phyloP scores from a whole-genome alignment of 164 flowering plant species.

The Brasenia schreberi region DNA sequence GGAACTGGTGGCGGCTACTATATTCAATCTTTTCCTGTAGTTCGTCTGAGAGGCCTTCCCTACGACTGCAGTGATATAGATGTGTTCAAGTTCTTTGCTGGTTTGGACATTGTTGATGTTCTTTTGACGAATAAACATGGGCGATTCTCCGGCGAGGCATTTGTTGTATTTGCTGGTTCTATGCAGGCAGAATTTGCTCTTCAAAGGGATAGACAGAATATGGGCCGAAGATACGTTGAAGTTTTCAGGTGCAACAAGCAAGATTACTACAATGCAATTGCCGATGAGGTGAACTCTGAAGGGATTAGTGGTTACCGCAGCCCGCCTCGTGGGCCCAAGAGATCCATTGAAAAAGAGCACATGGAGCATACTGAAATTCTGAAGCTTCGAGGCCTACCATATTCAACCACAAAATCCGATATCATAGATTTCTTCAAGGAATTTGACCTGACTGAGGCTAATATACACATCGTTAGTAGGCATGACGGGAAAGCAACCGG shows the following conservation, averaged over 20 bases:
- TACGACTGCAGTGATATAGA: slow-evolving; percentile 81
- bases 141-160: slow-evolving; percentile 60
- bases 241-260: slow-evolving; percentile 77
- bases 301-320: slow-evolving; percentile 52
- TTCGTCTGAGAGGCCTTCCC: slow-evolving; percentile 84
- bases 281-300: slow-evolving; percentile 71
- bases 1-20: slow-evolving; percentile 57
- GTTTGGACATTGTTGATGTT: slow-evolving; percentile 77
- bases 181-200: slow-evolving; percentile 75
- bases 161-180: slow-evolving; percentile 59
- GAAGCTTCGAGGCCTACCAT: slow-evolving; percentile 81
- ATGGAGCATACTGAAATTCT: slow-evolving; percentile 66
- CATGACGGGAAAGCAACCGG: slow-evolving; percentile 89
- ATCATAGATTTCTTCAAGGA: slow-evolving; percentile 68
- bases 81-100: slow-evolving; percentile 82
- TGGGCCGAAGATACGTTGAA: slow-evolving; percentile 82
- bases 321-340: slow-evolving; percentile 46
- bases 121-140: slow-evolving; percentile 55
- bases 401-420: slow-evolving; percentile 48
- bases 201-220: slow-evolving; percentile 66
- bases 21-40: slow-evolving; percentile 62
- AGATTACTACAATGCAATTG: slow-evolving; percentile 84
- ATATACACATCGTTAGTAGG: slow-evolving; percentile 56
- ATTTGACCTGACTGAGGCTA: slow-evolving; percentile 39
- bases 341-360: slow-evolving; percentile 53